Evolutionary conservation across 169 alveolate species (phyloP).

Genomic region (Condylostoma magnum): DNA sequence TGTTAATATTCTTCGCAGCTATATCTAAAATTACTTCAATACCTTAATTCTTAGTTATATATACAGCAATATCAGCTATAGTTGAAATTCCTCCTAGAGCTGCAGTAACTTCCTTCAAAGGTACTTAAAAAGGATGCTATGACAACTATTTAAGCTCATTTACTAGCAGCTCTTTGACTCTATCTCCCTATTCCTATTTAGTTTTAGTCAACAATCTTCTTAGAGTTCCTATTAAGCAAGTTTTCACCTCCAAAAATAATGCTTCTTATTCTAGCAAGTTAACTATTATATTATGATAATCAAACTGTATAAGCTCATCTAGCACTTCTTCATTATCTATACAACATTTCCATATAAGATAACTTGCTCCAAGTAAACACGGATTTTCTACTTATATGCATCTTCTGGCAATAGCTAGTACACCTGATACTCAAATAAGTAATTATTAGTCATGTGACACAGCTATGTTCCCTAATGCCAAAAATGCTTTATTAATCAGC

Average conservation of each 20-base stretch:
- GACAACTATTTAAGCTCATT: background rate
- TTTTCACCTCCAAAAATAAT: background rate
- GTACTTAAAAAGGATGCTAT: background rate
- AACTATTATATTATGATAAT: constrained; percentile 1
- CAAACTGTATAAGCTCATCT: background rate
- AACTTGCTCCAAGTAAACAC: background rate
- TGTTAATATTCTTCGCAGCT: background rate
- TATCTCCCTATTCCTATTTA: background rate
- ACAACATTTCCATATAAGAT: background rate
- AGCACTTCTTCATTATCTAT: constrained; percentile 13
- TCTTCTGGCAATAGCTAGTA: background rate
- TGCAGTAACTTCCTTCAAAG: constrained; percentile 20
- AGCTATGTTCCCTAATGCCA: constrained; percentile 25
- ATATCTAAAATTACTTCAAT: constrained; percentile 11
- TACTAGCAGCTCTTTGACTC: background rate
- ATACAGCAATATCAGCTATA: background rate
- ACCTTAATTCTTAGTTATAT: constrained; percentile 4
- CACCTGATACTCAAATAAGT: constrained; percentile 16
- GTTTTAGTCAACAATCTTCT: constrained; percentile 11
- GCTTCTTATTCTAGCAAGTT: too few species aligned
- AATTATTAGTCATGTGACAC: constrained; percentile 16
- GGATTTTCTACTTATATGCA: background rate
- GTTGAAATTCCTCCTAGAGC: constrained; percentile 20
- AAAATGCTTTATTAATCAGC: background rate
- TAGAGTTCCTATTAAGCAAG: constrained; percentile 18